phyloP scores from a whole-genome alignment of 345 rosid species.

The Camelina hispida region DNA sequence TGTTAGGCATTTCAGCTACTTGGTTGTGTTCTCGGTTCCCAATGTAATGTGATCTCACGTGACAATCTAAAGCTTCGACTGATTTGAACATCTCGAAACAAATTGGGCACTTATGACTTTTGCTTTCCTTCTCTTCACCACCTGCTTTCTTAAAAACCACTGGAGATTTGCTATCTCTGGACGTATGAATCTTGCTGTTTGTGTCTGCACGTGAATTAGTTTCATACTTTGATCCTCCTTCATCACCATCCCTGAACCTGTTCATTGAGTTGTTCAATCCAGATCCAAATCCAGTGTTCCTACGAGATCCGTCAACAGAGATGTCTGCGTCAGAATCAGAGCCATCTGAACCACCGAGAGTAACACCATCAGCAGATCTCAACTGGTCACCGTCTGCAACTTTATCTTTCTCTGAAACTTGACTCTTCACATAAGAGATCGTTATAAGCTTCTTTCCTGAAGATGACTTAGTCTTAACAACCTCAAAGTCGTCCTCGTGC shows the following conservation, averaged over 20 bases:
- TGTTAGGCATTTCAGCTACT: conserved; percentile 44
- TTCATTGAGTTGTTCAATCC: conserved; percentile 42
- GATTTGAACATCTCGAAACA: conserved; percentile 81
- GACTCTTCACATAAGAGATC: conserved; percentile 41
- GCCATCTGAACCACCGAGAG: conserved; percentile 45
- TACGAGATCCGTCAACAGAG: conserved; percentile 47
- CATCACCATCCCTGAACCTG: conserved; percentile 30
- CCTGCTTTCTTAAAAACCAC: conserved; percentile 44
- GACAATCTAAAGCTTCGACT: conserved; percentile 93
- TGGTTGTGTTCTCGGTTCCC: conserved; percentile 44
- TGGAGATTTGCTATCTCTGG: conserved; percentile 37
- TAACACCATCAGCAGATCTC: conserved; percentile 43
- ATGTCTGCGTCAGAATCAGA: conserved; percentile 62
- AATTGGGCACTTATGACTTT: conserved; percentile 77
- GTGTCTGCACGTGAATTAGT: conserved; percentile 48
- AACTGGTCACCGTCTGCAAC: conserved; percentile 37
- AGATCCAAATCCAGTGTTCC: conserved; percentile 46
- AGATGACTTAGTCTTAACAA: conserved; percentile 62
- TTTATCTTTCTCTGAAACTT: conserved; percentile 23
- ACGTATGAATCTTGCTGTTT: conserved; percentile 31
- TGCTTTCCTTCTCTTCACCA: conserved; percentile 52
- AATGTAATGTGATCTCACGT: conserved; percentile 84
- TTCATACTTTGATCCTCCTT: conserved; percentile 46
- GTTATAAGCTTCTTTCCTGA: conserved; percentile 50
- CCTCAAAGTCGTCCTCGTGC: conserved; percentile 33